Evolutionary conservation across 129 eudicot species (phyloP).

Genomic region (Calendula officinalis): DNA sequence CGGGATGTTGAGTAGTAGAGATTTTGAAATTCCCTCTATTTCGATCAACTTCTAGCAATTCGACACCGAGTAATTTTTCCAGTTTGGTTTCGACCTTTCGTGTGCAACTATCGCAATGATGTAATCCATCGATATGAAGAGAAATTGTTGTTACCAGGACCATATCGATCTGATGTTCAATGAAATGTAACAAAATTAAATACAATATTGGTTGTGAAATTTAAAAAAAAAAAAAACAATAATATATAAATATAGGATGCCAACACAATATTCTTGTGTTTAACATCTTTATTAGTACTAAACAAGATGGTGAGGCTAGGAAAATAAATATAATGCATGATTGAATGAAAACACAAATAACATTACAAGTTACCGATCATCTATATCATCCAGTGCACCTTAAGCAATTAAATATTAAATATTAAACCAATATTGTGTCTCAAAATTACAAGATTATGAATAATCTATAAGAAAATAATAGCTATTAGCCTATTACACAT

Average conservation of each 20-base stretch:
- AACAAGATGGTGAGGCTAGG: neutral
- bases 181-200: neutral
- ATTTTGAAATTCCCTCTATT: neutral
- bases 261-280: no score
- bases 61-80: neutral
- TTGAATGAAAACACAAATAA: no score
- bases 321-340: neutral
- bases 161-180: neutral
- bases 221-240: no score
- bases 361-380: no score
- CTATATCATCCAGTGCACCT: no score
- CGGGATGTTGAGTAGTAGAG: neutral
- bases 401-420: neutral
- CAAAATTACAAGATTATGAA: neutral
- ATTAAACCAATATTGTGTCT: neutral
- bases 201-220: neutral
- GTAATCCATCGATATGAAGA: neutral
- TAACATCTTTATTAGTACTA: no score
- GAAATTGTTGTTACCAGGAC: neutral
- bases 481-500: no score
- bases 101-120: neutral
- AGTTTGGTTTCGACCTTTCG: neutral
- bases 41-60: neutral
- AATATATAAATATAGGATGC: no score
- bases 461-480: no score